phyloP scores from a whole-genome alignment of 345 rosid species.

The Dipteronia dyeriana region DNA sequence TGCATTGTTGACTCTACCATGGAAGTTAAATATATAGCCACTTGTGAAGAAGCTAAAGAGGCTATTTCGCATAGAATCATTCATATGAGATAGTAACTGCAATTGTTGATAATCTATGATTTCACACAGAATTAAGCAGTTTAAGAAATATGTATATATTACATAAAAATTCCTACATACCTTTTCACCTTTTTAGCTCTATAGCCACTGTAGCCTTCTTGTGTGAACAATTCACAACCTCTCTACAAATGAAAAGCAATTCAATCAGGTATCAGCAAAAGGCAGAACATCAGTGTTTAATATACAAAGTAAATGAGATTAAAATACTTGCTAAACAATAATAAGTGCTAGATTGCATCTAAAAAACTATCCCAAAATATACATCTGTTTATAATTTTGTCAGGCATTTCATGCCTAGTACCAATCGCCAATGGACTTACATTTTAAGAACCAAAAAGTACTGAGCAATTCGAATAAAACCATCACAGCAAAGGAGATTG shows the following conservation, averaged over 20 bases:
- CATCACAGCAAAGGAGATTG: too few species aligned
- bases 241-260: conserved; percentile 45
- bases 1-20: too few species aligned
- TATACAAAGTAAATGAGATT: not conserved
- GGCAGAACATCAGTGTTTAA: not conserved
- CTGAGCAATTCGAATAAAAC: too few species aligned
- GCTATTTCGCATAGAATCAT: too few species aligned
- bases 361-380: not conserved
- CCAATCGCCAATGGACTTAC: not conserved
- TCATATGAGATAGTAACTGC: not conserved
- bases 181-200: conserved; percentile 89
- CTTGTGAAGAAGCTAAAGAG: too few species aligned
- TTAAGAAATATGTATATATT: not conserved
- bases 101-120: not conserved
- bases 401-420: not conserved
- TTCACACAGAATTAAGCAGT: not conserved
- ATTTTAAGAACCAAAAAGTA: too few species aligned
- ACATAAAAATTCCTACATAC: conserved; percentile 36
- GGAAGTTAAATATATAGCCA: too few species aligned
- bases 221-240: conserved; percentile 70
- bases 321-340: not conserved
- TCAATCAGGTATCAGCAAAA: not conserved
- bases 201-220: conserved; percentile 90
- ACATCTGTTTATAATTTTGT: not conserved
- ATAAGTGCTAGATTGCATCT: not conserved